Conservation (phyloP, 164 flowering plant genomes). For the Piper longum region DNA sequence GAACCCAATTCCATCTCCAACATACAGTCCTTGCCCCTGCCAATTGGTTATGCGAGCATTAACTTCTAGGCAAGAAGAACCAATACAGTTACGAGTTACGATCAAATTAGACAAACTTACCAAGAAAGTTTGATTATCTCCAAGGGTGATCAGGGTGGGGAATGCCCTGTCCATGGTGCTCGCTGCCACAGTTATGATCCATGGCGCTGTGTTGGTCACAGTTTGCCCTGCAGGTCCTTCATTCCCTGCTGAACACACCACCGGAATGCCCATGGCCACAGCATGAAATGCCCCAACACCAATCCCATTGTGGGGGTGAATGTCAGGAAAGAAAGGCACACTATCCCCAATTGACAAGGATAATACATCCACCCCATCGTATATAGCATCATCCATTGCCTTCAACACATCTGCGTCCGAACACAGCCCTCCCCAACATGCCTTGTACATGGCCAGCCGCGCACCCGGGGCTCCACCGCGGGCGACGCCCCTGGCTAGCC, state of each 20-base stretch:
- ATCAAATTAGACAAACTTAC: background rate
- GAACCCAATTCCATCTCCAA: background rate
- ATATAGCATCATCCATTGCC: conserved; percentile 19
- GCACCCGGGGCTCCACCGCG: conserved; percentile 18
- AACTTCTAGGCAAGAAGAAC: no score
- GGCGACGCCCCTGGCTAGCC: conserved; percentile 12
- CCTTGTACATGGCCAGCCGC: conserved; percentile 17
- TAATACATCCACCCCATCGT: conserved; percentile 18
- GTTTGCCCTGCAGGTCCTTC: conserved; percentile 15
- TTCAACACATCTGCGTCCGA: conserved; percentile 9
- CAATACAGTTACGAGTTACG: background rate
- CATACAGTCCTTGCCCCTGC: conserved; percentile 10
- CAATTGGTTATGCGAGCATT: background rate
- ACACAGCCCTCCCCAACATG: conserved; percentile 6
- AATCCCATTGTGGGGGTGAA: conserved; percentile 5
- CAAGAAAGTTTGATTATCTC: conserved; percentile 6
- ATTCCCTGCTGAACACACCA: conserved; percentile 15
- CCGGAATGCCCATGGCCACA: conserved; percentile 15
- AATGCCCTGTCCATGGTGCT: conserved; percentile 18
- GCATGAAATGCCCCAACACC: conserved; percentile 18
- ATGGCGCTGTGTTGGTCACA: conserved; percentile 14
- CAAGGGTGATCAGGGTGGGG: conserved; percentile 12
- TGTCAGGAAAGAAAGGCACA: conserved; percentile 8
- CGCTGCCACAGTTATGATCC: conserved; percentile 20
- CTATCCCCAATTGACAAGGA: conserved; percentile 8